Conservation (phyloP, 176 grass and related monocot genomes). For the Oryza punctata region DNA sequence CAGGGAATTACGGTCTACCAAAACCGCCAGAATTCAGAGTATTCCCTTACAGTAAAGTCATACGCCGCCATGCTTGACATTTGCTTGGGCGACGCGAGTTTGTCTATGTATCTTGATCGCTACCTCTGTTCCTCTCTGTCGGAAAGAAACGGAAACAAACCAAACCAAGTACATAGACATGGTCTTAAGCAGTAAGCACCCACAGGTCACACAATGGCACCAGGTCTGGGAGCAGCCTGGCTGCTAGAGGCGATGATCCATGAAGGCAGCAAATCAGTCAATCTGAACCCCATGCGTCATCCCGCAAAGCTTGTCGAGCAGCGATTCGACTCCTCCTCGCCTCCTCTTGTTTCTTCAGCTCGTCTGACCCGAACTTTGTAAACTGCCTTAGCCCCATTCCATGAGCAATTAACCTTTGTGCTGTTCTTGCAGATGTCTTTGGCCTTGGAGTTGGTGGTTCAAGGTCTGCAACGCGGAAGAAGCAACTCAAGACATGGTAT, state of each 20-base stretch:
- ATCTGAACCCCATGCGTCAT: constrained; percentile 87
- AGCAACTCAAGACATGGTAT: neutral
- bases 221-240: neutral
- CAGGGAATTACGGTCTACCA: neutral
- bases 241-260: neutral
- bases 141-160: neutral
- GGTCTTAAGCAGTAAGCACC: neutral
- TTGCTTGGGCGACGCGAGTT: neutral
- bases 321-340: constrained; percentile 69
- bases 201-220: neutral
- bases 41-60: neutral
- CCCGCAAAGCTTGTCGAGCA: constrained; percentile 58
- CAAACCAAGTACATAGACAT: neutral
- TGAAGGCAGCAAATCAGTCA: constrained; percentile 7
- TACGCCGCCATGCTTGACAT: neutral
- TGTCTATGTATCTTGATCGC: neutral
- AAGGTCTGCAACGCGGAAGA: constrained; percentile 54
- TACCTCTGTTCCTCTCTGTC: neutral
- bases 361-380: constrained; percentile 39
- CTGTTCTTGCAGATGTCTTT: constrained; percentile 78
- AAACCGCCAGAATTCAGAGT: neutral
- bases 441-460: constrained; percentile 80
- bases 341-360: constrained; percentile 79
- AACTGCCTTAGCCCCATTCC: constrained; percentile 73
- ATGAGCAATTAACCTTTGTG: constrained; percentile 81